Evolutionary conservation across 352 stramenopile species (phyloP), one percentile per base, ranked within the genome.

Genomic region (Phytophthora multivora): DNA sequence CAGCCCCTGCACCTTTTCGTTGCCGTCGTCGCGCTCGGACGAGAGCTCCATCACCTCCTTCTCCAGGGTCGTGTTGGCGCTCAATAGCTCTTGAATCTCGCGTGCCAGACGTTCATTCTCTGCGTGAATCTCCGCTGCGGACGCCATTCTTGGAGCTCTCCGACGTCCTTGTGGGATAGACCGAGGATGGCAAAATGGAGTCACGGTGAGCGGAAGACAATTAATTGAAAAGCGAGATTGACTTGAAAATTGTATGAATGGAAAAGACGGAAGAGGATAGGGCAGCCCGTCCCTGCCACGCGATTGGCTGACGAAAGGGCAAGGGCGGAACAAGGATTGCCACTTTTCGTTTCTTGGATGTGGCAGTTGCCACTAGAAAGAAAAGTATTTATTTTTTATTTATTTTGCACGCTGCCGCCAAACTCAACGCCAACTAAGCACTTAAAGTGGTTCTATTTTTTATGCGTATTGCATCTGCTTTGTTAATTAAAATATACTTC

Each of bases 11-110:
- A 75, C 75, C 46, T 74, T 73, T n/a, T 78, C 57, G 51, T 70
- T 70, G 47, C 77, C 74, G 1, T 73, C 62, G 40, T 89, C 75
- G 51, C 74, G 79, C 31, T 82, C 69, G 19, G 59, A 72, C 50
- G 79, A 73, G 28, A 89, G 68, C 49, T 65, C 46, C 66, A 77
- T 67, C 45, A 86, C 69, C 52, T 91, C 80, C 46, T 77, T 77
- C 69, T 91, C 74, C 61, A 90, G 80, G 35, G 66, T 77, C 42
- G 68, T 86, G 64, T 91, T 91, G 70, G 72, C 63, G 45, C 72
- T 69, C 41, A 86, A 68, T 55, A 90, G 69, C 51, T 61, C 66
- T 45, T 88, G 68, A 54, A 91, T 88, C 65, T 90, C 72, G 40
- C 76, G 66, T 36, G 59, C 56, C 33, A 90, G 51, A 35, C 72